Evolutionary conservation across 2,329 filamentous ascomycete genomes (phyloP).

Genomic region (Balansia obtecta): DNA sequence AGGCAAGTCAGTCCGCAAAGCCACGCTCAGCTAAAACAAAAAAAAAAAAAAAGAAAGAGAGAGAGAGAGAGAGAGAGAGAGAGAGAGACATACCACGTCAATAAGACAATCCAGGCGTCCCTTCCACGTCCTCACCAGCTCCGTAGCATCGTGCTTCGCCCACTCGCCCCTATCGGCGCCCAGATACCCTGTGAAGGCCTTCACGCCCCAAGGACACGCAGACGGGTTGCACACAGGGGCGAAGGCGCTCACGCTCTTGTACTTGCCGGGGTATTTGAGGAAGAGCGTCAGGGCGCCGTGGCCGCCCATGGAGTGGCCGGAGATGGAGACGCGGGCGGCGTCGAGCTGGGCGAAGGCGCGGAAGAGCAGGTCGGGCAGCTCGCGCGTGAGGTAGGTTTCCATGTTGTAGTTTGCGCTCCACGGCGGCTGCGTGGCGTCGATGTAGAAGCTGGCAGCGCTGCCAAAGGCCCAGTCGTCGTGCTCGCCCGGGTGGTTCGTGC

Average conservation of each 20-base stretch:
- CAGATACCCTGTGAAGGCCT: constrained; percentile 87
- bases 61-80: too few relatives aligned
- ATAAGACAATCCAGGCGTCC: constrained; percentile 64
- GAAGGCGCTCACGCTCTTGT: constrained; percentile 80
- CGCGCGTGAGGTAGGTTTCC: constrained; percentile 83
- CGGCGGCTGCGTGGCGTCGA: constrained; percentile 68
- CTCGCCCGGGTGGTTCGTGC: constrained; percentile 69
- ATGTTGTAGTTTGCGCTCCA: constrained; percentile 77
- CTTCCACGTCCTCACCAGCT: constrained; percentile 69
- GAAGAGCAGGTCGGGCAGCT: constrained; percentile 73
- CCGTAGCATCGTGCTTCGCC: constrained; percentile 84
- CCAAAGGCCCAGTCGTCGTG: constrained; percentile 88
- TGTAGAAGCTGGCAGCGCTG: constrained; percentile 83
- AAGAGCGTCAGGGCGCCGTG: constrained; percentile 90
- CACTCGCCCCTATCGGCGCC: constrained; percentile 65
- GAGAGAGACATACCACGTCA: constrained; percentile 75
- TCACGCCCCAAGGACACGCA: constrained; percentile 85
- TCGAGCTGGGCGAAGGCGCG: constrained; percentile 60
- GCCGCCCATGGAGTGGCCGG: constrained; percentile 93
- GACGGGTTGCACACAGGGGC: constrained; percentile 81
- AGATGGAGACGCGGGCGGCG: constrained; percentile 59
- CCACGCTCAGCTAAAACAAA: too few relatives aligned
- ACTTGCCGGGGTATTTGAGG: constrained; percentile 81
- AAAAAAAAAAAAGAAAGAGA: too few relatives aligned
- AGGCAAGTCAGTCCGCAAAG: neutral